Evolutionary conservation across 768 basidiomycete species (phyloP), one percentile per base, ranked within the genome.

Genomic region (Mycena olivaceomarginata): DNA sequence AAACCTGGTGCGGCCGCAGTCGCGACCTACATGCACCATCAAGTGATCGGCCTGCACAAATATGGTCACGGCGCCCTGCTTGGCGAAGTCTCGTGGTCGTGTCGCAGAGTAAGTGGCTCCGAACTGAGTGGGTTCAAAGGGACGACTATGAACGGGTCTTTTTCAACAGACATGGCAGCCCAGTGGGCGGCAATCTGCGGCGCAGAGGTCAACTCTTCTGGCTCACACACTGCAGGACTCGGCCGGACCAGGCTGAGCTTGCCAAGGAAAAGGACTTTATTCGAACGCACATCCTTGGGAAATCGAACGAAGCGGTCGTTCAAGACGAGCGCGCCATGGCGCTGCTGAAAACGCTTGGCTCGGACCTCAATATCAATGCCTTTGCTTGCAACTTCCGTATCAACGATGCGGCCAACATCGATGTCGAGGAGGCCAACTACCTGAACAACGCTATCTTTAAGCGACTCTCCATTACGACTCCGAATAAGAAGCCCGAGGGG

Each of bases 1-100:
- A 90, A 90, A 84, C 89, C 90, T 25, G 89, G 89, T 64, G 89
- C 89, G 5, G 82, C 89, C 0, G 82, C 89, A 0, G 84, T 85
- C 8, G 85, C 88, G 5, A 82, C 82, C 0, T 90, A 79, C 63
- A 73, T 89, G 15, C 82, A 85, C 13, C 88, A 90, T 77, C 73
- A 83, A 57, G 85, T 87, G 22, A 82, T 90, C 51, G 89, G 89
- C 2, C 81, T 90, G 40, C 81, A 88, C 75, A 79, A 82, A 48
- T 69, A 81, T 7, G 89, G 89, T 0, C 84, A 87, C 73, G 89
- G 89, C 2, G 80, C 78, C n/a, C 79, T 91, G 9, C 82, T 90
- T 18, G 87, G 89, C 6, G 86, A 89, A 77, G 87, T 83, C 11
- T 74, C 83, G 20, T 88, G 87, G 75, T 85, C 85, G 45, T 84